Percentiles rank a stretch among this genome's conserved stretches.
These are phyloP conservation scores for Ramaria sp. DNA, from an alignment of 768 basidiomycete genomes.

Conservation along the genomic window DNA sequence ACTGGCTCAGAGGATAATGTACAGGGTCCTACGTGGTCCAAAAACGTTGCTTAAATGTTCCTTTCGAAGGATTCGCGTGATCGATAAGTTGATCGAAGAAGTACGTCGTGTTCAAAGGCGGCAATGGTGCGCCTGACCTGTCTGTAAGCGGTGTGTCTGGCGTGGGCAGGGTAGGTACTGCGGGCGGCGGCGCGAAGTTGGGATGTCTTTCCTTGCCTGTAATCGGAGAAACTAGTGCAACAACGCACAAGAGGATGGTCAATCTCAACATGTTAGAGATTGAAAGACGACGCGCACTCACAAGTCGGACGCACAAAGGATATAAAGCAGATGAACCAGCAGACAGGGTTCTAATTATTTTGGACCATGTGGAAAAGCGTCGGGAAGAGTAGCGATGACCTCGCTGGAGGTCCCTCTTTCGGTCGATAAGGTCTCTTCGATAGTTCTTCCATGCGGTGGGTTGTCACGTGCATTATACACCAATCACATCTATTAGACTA, in stretches of 20 bases:
- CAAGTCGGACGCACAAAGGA: too few relatives aligned
- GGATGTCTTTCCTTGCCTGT: background rate
- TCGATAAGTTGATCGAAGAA: conserved; percentile 46
- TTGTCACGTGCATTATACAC: too few relatives aligned
- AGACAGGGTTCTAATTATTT: too few relatives aligned
- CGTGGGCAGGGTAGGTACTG: background rate
- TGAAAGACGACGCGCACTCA: too few relatives aligned
- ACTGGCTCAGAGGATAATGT: background rate
- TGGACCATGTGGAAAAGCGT: too few relatives aligned
- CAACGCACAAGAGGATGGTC: background rate
- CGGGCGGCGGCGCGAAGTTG: conserved; percentile 1
- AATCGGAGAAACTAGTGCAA: background rate
- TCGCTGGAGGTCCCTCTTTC: too few relatives aligned
- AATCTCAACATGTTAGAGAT: background rate
- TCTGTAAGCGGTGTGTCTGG: background rate
- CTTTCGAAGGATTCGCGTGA: conserved; percentile 44
- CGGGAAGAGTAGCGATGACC: too few relatives aligned
- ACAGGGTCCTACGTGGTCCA: conserved; percentile 42
- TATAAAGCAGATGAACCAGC: too few relatives aligned
- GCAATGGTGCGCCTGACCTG: conserved; percentile 14
- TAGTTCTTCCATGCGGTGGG: too few relatives aligned
- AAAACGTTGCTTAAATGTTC: conserved; percentile 70
- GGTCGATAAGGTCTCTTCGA: too few relatives aligned
- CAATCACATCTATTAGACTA: too few relatives aligned
- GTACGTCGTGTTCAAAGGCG: conserved; percentile 29